Base-by-base conservation (phyloP, 164 flowering plant species). In the Aristolochia fimbriata region DNA sequence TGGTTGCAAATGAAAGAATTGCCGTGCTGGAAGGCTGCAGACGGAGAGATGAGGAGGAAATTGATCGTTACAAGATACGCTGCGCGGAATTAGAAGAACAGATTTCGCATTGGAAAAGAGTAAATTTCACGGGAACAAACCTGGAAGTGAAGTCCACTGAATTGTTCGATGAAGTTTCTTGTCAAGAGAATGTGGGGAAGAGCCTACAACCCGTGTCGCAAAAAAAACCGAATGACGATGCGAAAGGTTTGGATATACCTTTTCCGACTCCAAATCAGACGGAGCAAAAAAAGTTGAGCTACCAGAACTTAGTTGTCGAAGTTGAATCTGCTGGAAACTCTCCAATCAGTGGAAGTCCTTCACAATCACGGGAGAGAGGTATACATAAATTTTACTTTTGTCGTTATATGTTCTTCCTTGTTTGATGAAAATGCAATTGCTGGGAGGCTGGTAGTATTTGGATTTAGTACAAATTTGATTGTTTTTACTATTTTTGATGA, bases 71-170 rank as follows among this genome's bases (percentile, higher is more conserved):
- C 30, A 22, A 22, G 57, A 22, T 1, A 23, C 57, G 33, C 11
- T 55, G 27, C 14, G 5, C 4, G 16, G 33, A 20, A 3, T 4
- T 27, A 9, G 30, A 55, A 22, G 25, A 20, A 55, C 22, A 24
- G 24, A 14, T 27, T 22, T 55, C 6, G 59, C 63, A 69, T 13
- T 21, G 62, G 47, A 64, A 22, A 16, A 31, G 55, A 1, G 23
- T 41, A 24, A 17, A 25, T 63, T 20, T 8, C 52, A 49, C 16
- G 52, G 52, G 43, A 5, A 10, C 12, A 37, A 37, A 37, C 43
- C 1, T 10, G 43, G 43, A 37, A 7, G 43, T 7, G 43, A 10
- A 37, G 43, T 37, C 43, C 12, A 37, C 9, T 10, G 12, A 37
- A 10, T 37, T 37, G 43, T 37, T 37, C 10, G 43, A 37, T 3